Conservation (phyloP, 2,329 filamentous ascomycete genomes). For the Penicillium decumbens region DNA sequence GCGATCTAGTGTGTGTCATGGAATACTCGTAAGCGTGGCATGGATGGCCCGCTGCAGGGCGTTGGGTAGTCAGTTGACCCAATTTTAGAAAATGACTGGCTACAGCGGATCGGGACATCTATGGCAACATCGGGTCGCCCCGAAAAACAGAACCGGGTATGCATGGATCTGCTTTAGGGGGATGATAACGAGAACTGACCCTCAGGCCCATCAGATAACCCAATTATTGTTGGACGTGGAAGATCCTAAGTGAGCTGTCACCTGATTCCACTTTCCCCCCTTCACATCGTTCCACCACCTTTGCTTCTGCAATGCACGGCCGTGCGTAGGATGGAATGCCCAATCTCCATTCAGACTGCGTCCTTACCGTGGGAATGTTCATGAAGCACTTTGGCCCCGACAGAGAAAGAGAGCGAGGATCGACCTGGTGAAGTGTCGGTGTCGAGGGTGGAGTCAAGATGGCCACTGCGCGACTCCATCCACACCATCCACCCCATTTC, state of each 20-base stretch:
- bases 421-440: conserved; percentile 23
- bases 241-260: conserved; percentile 11
- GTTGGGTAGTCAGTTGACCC: conserved; percentile 11
- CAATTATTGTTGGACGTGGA: conserved; percentile 5
- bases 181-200: conserved; percentile 1
- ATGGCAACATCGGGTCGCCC: conserved; percentile 9
- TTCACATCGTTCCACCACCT: conserved; percentile 7
- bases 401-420: conserved; percentile 1
- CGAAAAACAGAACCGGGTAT: conserved; percentile 7
- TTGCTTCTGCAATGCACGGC: background rate
- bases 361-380: conserved; percentile 8
- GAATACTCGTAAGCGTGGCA: conserved; percentile 4
- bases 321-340: background rate
- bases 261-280: conserved; percentile 8
- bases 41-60: conserved; percentile 20
- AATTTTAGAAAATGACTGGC: conserved; percentile 5
- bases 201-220: conserved; percentile 3
- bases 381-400: conserved; percentile 4
- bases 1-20: conserved; percentile 1
- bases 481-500: background rate
- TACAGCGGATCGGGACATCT: background rate
- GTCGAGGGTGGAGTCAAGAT: conserved; percentile 22
- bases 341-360: conserved; percentile 16
- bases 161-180: conserved; percentile 17
- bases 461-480: conserved; percentile 10